Evolutionary conservation across 2,329 filamentous ascomycete species (phyloP).

Genomic region (Xylaria hypoxylon): DNA sequence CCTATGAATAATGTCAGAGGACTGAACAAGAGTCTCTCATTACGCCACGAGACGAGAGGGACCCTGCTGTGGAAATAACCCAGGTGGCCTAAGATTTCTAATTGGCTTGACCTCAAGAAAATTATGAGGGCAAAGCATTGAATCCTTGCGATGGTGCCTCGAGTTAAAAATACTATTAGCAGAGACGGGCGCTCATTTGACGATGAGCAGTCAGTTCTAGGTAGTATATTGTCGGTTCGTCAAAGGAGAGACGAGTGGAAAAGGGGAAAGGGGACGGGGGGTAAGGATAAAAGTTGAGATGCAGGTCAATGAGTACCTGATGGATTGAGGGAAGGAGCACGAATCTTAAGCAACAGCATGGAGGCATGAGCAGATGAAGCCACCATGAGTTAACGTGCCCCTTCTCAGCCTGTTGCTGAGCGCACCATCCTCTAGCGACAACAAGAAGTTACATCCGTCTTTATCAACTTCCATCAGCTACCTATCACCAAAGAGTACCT

Average conservation of each 20-base stretch:
- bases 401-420: not conserved
- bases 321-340: not conserved
- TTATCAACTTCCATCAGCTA: too few relatives aligned
- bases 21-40: too few relatives aligned
- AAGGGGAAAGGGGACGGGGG: not conserved
- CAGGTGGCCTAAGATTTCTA: slow-evolving; percentile 51
- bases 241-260: not conserved
- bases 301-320: too few relatives aligned
- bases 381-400: not conserved
- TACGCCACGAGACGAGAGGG: too few relatives aligned
- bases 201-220: not conserved
- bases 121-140: not conserved
- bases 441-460: too few relatives aligned
- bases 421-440: not conserved
- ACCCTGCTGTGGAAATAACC: too few relatives aligned
- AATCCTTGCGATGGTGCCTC: not conserved
- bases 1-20: too few relatives aligned
- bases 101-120: not conserved
- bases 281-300: not conserved
- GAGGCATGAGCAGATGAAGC: not conserved
- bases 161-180: not conserved
- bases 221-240: not conserved
- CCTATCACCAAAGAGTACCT: too few relatives aligned
- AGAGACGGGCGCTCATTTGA: not conserved
- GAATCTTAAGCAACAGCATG: not conserved